Evolutionary conservation across 1,284 basidiomycete genomes (phyloP), one percentile per base, ranked within the genome.

Genomic region (Crocinoboletus sp.): DNA sequence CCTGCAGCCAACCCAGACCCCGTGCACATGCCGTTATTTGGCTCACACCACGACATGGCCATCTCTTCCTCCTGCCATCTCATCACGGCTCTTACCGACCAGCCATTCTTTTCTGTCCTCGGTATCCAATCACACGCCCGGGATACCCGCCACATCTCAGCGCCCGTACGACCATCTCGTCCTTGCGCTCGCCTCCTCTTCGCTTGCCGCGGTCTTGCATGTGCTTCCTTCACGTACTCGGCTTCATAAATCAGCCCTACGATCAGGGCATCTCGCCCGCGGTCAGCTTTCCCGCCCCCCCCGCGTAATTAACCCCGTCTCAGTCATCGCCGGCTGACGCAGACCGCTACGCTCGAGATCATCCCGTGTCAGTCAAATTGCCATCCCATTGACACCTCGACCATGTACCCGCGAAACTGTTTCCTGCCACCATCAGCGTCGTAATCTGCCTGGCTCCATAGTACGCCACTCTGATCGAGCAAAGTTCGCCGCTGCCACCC

Each of bases 391-490:
- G n/a, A n/a, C 9, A 10, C 15, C 15, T 12, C 30, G 16, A 25
- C 22, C 12, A 13, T 13, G 17, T 8, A 45, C 47, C 48, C 48
- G 52, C 52, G 52, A 51, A 51, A 50, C 27, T 51, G 6, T 19
- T 29, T 33, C 6, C 36, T 38, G 34, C 50, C 50, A 37, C 30
- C 45, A 15, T 28, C 20, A 39, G 11, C 49, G 3, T 35, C 46
- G 32, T 23, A 22, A 15, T 27, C 13, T 20, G 2, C 16, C 37
- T 43, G 47, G 30, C 2, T n/a, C 51, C 46, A 28, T 5, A 9
- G 13, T 2, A 13, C 25, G 40, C 27, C 37, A 32, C 39, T 17
- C 29, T 46, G 49, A 54, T 51, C 52, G 49, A 39, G 36, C 22
- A 34, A 38, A 37, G 28, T 22, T 39, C 30, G 30, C 49, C 43